phyloP scores from a whole-genome alignment of 768 basidiomycete genomes.

The Harrya chromipes region DNA sequence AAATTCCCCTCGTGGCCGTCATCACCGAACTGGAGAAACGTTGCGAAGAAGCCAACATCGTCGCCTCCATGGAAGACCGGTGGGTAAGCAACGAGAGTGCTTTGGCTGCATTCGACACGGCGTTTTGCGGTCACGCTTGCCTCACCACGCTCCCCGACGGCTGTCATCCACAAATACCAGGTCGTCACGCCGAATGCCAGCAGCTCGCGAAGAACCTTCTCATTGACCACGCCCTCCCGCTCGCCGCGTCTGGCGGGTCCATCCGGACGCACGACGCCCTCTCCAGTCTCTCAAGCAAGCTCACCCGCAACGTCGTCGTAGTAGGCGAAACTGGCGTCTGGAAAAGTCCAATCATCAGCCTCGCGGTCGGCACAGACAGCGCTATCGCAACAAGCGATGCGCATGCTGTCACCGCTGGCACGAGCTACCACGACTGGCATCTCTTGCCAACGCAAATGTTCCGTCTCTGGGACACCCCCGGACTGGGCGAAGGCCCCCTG shows the following conservation, averaged over 20 bases:
- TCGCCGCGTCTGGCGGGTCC: neutral
- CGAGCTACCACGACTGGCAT: constrained; percentile 24
- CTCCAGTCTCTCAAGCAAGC: constrained; percentile 16
- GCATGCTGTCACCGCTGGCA: constrained; percentile 16
- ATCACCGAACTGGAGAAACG: constrained; percentile 25
- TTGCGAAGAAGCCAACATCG: constrained; percentile 6
- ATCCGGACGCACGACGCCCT: neutral
- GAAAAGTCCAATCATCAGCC: constrained; percentile 22
- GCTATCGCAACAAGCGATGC: constrained; percentile 16
- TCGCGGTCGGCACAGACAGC: constrained; percentile 14
- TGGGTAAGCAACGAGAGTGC: constrained; percentile 10
- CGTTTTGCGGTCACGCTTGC: constrained; percentile 20
- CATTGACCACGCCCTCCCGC: constrained; percentile 19
- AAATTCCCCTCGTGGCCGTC: constrained; percentile 25
- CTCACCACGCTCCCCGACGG: constrained; percentile 23
- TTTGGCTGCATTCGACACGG: constrained; percentile 10
- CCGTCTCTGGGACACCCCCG: constrained; percentile 27
- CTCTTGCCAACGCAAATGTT: constrained; percentile 20
- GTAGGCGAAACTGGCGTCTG: constrained; percentile 38
- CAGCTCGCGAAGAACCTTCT: constrained; percentile 21
- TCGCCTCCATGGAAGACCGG: constrained; percentile 25
- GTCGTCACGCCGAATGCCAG: constrained; percentile 16
- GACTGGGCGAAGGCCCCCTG: constrained; percentile 13
- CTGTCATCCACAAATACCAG: constrained; percentile 13
- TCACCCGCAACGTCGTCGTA: constrained; percentile 32